These are phyloP conservation scores for Penicillium sp. DNA, from an alignment of 2,329 filamentous ascomycete genomes.

Conservation along the genomic window DNA sequence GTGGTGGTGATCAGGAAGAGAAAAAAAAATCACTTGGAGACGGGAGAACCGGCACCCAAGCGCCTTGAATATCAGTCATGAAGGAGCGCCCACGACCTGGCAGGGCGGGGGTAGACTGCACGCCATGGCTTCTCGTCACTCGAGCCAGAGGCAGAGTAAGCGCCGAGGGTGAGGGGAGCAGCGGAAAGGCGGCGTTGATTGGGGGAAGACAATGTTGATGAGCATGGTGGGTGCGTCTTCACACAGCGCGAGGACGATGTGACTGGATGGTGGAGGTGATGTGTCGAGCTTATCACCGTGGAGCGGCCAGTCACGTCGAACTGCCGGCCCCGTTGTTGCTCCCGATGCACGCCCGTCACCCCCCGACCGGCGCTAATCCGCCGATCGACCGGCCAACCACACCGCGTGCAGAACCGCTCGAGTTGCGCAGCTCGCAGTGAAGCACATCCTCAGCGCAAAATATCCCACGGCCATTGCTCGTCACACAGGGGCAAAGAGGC, in stretches of 20 bases:
- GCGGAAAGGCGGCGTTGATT: conserved; percentile 15
- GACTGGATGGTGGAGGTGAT: conserved; percentile 27
- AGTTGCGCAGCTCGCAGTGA: background rate
- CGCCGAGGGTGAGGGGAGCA: conserved; percentile 24
- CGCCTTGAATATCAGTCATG: conserved; percentile 34
- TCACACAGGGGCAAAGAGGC: too few relatives aligned
- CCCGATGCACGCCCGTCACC: conserved; percentile 22
- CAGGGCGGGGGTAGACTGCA: conserved; percentile 25
- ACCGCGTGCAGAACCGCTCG: conserved; percentile 28
- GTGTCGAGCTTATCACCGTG: conserved; percentile 36
- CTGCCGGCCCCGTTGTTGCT: conserved; percentile 7
- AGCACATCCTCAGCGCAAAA: too few relatives aligned
- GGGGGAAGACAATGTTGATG: conserved; percentile 8
- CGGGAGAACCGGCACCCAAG: conserved; percentile 17
- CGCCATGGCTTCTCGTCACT: conserved; percentile 22
- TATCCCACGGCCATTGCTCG: too few relatives aligned
- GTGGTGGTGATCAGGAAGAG: conserved; percentile 20
- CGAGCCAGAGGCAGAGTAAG: conserved; percentile 27
- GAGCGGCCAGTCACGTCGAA: conserved; percentile 25
- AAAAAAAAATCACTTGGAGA: conserved; percentile 22
- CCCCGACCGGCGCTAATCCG: conserved; percentile 30
- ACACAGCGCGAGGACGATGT: conserved; percentile 15
- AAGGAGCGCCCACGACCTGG: conserved; percentile 14
- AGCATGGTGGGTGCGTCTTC: conserved; percentile 17
- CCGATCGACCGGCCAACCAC: conserved; percentile 34